Percentiles rank a stretch among this genome's conserved stretches.
These are phyloP conservation scores for Microsporum canis DNA, from an alignment of 2,329 filamentous ascomycete species.

Conservation along the genomic window DNA sequence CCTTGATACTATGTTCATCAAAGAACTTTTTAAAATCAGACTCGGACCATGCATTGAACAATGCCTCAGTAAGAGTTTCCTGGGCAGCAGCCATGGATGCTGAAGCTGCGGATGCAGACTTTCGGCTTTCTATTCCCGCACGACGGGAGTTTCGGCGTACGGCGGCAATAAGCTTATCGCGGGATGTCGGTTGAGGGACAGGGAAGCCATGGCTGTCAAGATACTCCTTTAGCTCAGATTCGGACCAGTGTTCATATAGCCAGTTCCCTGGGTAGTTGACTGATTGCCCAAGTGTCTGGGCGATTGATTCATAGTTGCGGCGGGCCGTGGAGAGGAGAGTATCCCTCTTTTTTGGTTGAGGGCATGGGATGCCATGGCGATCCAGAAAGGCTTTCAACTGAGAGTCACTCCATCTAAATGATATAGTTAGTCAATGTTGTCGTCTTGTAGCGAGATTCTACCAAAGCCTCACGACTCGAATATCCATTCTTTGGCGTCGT, in stretches of 20 bases:
- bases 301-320: constrained; percentile 65
- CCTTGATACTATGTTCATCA: constrained; percentile 78
- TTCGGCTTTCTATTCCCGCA: constrained; percentile 57
- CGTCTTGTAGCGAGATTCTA: background rate
- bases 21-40: constrained; percentile 81
- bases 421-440: constrained; percentile 26
- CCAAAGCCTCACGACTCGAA: constrained; percentile 57
- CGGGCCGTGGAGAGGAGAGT: constrained; percentile 66
- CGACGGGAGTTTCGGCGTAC: constrained; percentile 85
- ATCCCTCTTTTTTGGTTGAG: constrained; percentile 78
- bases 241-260: constrained; percentile 83
- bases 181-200: constrained; percentile 68
- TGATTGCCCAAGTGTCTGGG: constrained; percentile 66
- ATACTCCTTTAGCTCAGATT: constrained; percentile 89
- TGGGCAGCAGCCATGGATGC: constrained; percentile 59
- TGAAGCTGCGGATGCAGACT: constrained; percentile 48
- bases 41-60: constrained; percentile 86
- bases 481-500: constrained; percentile 75
- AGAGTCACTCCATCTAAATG: constrained; percentile 71
- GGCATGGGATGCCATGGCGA: constrained; percentile 72
- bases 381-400: constrained; percentile 89
- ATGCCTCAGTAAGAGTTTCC: constrained; percentile 63
- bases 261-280: constrained; percentile 85
- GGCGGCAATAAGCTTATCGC: constrained; percentile 77
- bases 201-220: constrained; percentile 80